Evolutionary conservation across 768 basidiomycete species (phyloP), one percentile per base, ranked within the genome.

Genomic region (Chalciporus pseudorubinellus): DNA sequence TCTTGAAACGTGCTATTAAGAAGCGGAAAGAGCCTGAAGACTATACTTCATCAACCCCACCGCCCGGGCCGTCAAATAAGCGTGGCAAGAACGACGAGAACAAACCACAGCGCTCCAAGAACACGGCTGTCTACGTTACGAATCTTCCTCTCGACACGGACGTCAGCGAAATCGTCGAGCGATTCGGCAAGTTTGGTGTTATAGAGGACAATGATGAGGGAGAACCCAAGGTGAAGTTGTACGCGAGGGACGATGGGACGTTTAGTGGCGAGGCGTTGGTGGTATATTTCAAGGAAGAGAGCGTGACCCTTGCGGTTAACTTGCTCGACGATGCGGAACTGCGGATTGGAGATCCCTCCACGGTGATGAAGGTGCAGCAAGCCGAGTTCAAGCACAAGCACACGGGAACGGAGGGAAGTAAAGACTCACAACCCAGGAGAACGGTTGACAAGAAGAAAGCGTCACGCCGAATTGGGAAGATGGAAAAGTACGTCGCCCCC

Each of bases 271-370:
- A 98, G 59, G 95, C 94, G 3, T 72, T 98, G 57, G 86, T 99
- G 51, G 93, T 98, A 29, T 99, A 90, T 70, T 95, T 98, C 78
- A 97, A 97, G 69, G 93, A 95, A 67, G 95, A 93, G 53, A 92
- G 89, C n/a, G 97, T 98, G 18, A 70, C 74, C 4, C 76, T 98
- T 48, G 95, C 95, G 9, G 64, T 90, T 55, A 87, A 77, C 58
- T 75, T 98, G 47, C 74, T 98, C 53, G 95, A 98, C 66, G 95
- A 98, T 52, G 91, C 91, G 2, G 94, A 97, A 67, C 73, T 99
- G 53, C 75, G 92, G 51, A 61, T 95, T 20, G 95, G 95, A 2
- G 88, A 89, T 40, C 70, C 87, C 7, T 77, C 77, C 7, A 83
- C 86, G 13, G 71, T 81, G 40, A 92, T 93, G 84, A 78, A 68